phyloP scores from a whole-genome alignment of 306 rosid species.

The Benincasa hispida region DNA sequence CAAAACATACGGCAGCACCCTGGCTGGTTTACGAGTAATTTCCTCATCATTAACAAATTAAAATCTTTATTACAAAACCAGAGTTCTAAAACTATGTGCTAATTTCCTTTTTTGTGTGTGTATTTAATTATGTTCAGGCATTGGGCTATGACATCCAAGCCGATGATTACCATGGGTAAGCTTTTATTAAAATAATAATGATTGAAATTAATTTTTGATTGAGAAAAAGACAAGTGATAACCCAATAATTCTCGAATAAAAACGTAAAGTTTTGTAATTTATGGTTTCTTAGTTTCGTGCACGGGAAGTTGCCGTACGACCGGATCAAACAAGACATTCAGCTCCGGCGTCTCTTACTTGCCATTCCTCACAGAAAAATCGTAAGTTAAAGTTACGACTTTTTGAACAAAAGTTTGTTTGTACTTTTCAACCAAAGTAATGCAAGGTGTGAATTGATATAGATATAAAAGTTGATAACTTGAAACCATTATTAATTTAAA shows the following conservation, averaged over 20 bases:
- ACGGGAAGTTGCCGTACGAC: conserved; percentile 83
- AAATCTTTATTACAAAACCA: neutral
- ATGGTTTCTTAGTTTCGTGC: conserved; percentile 42
- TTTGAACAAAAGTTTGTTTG: neutral
- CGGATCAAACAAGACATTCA: conserved; percentile 48
- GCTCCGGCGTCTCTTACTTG: conserved; percentile 41
- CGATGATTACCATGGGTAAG: conserved; percentile 69
- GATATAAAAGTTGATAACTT: too few relatives aligned
- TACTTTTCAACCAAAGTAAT: too few relatives aligned
- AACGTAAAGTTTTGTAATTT: too few relatives aligned
- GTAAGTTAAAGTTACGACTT: conserved; percentile 11
- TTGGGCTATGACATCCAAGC: conserved; percentile 57
- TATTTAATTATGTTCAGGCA: conserved; percentile 23
- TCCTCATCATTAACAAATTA: neutral
- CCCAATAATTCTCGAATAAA: neutral
- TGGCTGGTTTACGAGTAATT: conserved; percentile 69
- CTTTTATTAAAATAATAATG: too few relatives aligned
- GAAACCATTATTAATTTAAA: too few relatives aligned
- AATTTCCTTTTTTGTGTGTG: neutral
- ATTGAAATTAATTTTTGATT: too few relatives aligned
- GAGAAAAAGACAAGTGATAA: neutral
- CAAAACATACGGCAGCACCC: conserved; percentile 81
- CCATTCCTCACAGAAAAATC: conserved; percentile 57
- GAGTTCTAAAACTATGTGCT: neutral
- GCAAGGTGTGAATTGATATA: too few relatives aligned